A percentile compares a stretch with the other conserved stretches of the same genome.
Evolutionary conservation across 176 grass and related monocot genomes (phyloP).

Genomic region (Rhipidocladum racemiflorum): DNA sequence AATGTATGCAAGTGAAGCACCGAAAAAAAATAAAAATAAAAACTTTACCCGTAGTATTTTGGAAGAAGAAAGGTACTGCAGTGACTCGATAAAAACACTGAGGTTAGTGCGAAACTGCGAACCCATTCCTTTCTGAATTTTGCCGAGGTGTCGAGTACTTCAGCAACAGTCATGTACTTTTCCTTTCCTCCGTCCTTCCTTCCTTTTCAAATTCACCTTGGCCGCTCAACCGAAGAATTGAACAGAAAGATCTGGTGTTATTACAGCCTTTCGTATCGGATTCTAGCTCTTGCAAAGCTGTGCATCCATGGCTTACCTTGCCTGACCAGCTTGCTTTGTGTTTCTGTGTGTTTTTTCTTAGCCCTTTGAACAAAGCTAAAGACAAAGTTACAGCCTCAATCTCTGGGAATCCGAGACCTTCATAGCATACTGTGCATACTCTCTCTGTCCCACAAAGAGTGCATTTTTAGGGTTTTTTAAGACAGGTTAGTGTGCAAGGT

Average conservation of each 20-base stretch:
- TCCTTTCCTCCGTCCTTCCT: not conserved
- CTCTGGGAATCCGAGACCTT: conserved; percentile 34
- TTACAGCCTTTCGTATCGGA: conserved; percentile 4
- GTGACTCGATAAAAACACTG: not conserved
- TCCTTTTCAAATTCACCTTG: conserved; percentile 20
- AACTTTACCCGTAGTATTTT: not conserved
- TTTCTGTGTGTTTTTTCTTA: not conserved
- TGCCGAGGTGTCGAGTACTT: not conserved
- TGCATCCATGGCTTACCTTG: not conserved
- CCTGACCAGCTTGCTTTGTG: not conserved
- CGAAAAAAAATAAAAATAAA: not conserved
- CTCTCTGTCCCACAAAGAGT: too few relatives aligned
- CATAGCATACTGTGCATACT: not conserved
- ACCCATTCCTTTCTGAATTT: not conserved
- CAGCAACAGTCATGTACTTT: too few relatives aligned
- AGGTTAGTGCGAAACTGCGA: not conserved
- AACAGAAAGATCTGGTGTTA: not conserved
- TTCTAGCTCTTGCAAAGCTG: conserved; percentile 14
- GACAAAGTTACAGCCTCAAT: conserved; percentile 26
- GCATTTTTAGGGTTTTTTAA: too few relatives aligned
- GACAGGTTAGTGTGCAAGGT: too few relatives aligned
- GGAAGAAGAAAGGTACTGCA: not conserved
- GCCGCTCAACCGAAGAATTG: not conserved
- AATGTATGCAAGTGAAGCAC: not conserved
- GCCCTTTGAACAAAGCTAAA: conserved; percentile 8